These are phyloP conservation scores for Solanum neorickii DNA, from an alignment of 257 asterid species.

Conservation along the genomic window DNA sequence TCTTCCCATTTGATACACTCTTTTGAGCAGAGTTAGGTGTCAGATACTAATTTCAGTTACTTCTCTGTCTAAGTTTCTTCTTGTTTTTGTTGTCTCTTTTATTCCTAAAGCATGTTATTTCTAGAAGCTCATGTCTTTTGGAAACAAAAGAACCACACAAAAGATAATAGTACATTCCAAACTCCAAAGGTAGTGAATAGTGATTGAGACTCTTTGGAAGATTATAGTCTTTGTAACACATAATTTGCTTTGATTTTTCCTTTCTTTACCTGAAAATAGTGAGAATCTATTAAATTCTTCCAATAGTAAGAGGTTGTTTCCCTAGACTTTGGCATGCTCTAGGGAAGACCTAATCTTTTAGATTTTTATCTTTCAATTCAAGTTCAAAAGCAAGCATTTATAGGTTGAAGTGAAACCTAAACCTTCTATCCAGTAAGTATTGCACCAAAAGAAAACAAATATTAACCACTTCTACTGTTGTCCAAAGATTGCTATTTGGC, in stretches of 20 bases:
- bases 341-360: background rate
- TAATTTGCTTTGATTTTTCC: background rate
- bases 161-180: background rate
- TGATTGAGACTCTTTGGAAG: background rate
- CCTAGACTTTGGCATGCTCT: background rate
- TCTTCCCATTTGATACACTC: background rate
- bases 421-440: background rate
- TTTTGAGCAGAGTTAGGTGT: background rate
- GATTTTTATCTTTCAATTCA: background rate
- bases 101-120: background rate
- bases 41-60: background rate
- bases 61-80: background rate
- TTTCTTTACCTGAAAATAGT: background rate
- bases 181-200: no score
- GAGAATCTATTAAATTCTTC: background rate
- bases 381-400: background rate
- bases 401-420: background rate
- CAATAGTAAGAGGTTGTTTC: background rate
- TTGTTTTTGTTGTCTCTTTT: background rate
- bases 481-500: background rate
- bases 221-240: background rate
- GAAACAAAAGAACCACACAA: background rate
- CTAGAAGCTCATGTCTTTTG: background rate
- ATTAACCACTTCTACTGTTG: background rate
- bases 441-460: background rate